Percentiles rank a stretch among this genome's conserved stretches.
These are phyloP conservation scores for Toxoplasma gondii DNA, from an alignment of 169 alveolate species.

Conservation along the genomic window DNA sequence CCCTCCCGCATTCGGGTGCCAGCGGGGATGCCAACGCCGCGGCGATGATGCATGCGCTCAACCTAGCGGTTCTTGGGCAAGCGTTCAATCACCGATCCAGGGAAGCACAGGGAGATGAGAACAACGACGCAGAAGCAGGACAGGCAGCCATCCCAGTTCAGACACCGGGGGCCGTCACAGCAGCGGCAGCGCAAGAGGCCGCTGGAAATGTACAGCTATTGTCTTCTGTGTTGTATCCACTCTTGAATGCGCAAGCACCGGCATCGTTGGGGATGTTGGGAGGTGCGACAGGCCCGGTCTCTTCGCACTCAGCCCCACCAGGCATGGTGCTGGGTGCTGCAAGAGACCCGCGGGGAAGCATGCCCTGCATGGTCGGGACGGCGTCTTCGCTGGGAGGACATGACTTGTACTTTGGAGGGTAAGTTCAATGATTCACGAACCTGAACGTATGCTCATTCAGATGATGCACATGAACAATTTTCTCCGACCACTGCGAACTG, in stretches of 20 bases:
- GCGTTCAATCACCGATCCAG: not conserved
- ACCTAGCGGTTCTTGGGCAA: slow-evolving; percentile 12
- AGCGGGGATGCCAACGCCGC: not conserved
- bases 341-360: not conserved
- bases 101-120: not conserved
- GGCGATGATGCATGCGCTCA: not conserved
- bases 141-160: not conserved
- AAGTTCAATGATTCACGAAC: not conserved
- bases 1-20: not conserved
- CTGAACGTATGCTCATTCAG: no score
- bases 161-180: slow-evolving; percentile 10
- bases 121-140: not conserved
- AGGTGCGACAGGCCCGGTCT: not conserved
- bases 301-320: not conserved
- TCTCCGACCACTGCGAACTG: no score
- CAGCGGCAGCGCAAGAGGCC: slow-evolving; percentile 12
- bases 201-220: not conserved
- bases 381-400: slow-evolving; percentile 6
- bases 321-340: slow-evolving; percentile 23
- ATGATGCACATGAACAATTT: no score
- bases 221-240: not conserved
- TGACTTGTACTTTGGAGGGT: not conserved
- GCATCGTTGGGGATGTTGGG: not conserved
- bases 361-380: not conserved
- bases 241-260: not conserved